Evolutionary conservation across 2,329 filamentous ascomycete species (phyloP), one percentile per base, ranked within the genome.

Genomic region (Fusarium succisae): DNA sequence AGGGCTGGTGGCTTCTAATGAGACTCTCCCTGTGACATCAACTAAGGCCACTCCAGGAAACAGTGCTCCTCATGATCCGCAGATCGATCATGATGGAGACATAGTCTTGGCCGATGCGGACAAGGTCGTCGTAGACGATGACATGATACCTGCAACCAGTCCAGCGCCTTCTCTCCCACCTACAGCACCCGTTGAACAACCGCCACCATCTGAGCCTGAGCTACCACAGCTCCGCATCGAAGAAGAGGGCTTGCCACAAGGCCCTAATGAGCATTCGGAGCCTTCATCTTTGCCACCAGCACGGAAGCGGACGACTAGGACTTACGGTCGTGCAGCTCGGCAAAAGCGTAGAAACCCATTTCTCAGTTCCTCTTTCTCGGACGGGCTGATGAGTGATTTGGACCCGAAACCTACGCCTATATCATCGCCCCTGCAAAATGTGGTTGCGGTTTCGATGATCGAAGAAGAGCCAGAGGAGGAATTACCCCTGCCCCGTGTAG

Each of bases 91-190:
- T 17, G 70, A 69, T 28, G 65, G 72, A 15, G 70, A 72, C 30
- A 38, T 48, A 8, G 32, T 62, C 20, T 48, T 67, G 45, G 55
- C 51, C n/a, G 73, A 70, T 13, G 61, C 24, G 35, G 66, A 72
- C 20, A 79, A 76, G 32, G 55, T 65, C 15, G 38, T 61, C 2
- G 51, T 70, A 4, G 80, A 82, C 6, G 82, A 82, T 48, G 81
- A 83, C n/a, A 81, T 79, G 75, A 84, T 84, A 64, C 82, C 82
- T 3, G 82, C 82, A 51, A 84, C 82, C 32, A 84, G 82, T 41
- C 82, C 82, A n/a, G 70, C 79, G 4, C 75, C 77, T 39, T 79
- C 80, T 11, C 69, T 81, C 9, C 74, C 81, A n/a, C 73, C 73
- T 18, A 77, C 76, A 8, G 64, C 63, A 30, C 76, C 69, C 13